These are phyloP conservation scores for Acer saccharum DNA, from an alignment of 345 rosid genomes.

Conservation along the genomic window DNA sequence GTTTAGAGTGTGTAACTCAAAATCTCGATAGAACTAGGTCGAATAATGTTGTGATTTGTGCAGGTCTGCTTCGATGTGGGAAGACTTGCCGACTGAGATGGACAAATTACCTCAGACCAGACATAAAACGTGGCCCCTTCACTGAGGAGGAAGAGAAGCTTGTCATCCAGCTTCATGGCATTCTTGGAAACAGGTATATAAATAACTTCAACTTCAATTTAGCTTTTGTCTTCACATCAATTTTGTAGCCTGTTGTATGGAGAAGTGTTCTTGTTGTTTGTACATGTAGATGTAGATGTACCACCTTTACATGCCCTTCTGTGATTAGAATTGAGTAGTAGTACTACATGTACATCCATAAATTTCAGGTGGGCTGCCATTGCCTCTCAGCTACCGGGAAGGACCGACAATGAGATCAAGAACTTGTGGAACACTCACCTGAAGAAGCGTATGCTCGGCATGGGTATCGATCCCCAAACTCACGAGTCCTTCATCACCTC, in stretches of 20 bases:
- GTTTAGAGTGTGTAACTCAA: background rate
- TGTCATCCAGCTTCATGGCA: constrained; percentile 90
- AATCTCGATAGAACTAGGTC: background rate
- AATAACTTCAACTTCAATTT: background rate
- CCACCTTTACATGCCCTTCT: background rate
- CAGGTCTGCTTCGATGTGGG: constrained; percentile 93
- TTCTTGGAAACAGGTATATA: constrained; percentile 77
- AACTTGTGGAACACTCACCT: constrained; percentile 98
- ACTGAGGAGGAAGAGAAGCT: constrained; percentile 88
- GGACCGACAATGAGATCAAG: constrained; percentile 97
- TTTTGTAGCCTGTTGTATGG: background rate
- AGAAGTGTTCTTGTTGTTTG: no score
- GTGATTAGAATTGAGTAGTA: background rate
- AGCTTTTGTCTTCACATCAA: background rate
- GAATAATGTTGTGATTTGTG: no score
- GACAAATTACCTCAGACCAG: constrained; percentile 95
- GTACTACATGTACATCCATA: background rate
- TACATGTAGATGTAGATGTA: no score
- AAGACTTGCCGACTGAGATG: constrained; percentile 98
- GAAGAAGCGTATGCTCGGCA: constrained; percentile 72
- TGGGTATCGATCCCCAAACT: constrained; percentile 90
- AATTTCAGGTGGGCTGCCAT: constrained; percentile 94
- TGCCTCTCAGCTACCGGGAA: constrained; percentile 89
- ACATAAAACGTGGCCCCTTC: constrained; percentile 92
- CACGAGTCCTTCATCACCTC: constrained; percentile 61